Base-by-base conservation (phyloP, 2,329 filamentous ascomycete genomes). In the Exserohilum rostratum region DNA sequence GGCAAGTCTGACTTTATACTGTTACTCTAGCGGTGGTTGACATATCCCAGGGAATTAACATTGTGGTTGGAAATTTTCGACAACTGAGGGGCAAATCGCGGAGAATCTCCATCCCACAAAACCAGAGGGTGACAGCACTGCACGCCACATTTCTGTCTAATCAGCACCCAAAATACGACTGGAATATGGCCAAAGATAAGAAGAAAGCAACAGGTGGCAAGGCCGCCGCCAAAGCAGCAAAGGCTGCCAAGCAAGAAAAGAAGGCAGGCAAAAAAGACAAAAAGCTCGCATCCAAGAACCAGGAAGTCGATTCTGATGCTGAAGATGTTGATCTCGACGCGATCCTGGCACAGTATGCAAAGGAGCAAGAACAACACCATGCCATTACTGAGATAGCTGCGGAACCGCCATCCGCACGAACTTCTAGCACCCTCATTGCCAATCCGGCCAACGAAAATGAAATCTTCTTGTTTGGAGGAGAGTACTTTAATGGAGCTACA, bases 321-420 rank as follows among this genome's bases (percentile, higher is more conserved):
- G 93, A 98, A 74, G 93, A 97, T 66, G 87, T 95, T 12, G 95
- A 98, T 76, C 84, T 99, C 33, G 95, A 99, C 71, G 88, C 89
- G 40, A 93, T 99, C 39, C 86, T 99, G 25, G 93, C 93, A 40
- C 91, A 96, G 74, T 98, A 96, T 77, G 90, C 90, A 64, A 90
- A 90, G 72, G 89, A 83, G 76, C 95, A 99, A 79, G 93, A 96
- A 70, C 90, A 90, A 69, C 97, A 96, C 71, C 85, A 95, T 67
- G 96, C 96, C 77, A 86, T 99, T 67, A 97, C 93, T 4, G 95
- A 99, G 79, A 83, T 85, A 2, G 80, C 88, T 20, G 85, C 83
- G 38, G 84, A 80, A 2, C 90, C 93, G 15, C 95, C 95, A 1
- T 85, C 86, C 49, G 85, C 92, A 18, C 86, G 95, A 47, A 86